A percentile compares a stretch with the other conserved stretches of the same genome.
Evolutionary conservation across 768 basidiomycete genomes (phyloP).

Genomic region (Lactarius tabidus): DNA sequence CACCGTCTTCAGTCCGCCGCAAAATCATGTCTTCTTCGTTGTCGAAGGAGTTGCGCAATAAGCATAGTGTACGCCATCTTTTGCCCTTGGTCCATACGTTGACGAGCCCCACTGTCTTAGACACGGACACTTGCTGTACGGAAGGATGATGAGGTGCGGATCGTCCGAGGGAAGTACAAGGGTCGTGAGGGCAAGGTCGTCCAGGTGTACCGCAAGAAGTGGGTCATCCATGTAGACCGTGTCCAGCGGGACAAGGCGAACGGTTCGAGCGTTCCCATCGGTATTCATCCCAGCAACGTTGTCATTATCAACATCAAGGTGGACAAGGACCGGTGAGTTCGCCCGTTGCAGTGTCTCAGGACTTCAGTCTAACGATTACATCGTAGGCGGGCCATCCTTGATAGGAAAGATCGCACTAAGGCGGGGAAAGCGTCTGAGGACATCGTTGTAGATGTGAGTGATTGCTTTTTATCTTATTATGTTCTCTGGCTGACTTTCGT

Average conservation of each 20-base stretch:
- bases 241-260: slow-evolving; percentile 97
- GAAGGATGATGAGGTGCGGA: slow-evolving; percentile 97
- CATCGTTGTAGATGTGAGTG: slow-evolving; percentile 74
- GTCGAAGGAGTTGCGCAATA: slow-evolving; percentile 88
- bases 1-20: slow-evolving; percentile 91
- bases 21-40: slow-evolving; percentile 98
- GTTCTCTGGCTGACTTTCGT: slow-evolving; percentile 22
- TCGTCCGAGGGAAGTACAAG: slow-evolving; percentile 97
- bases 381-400: slow-evolving; percentile 74
- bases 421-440: slow-evolving; percentile 47
- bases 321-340: slow-evolving; percentile 76
- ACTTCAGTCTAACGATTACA: slow-evolving; percentile 1
- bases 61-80: slow-evolving; percentile 70
- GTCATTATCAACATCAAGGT: slow-evolving; percentile 91
- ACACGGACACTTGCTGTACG: slow-evolving; percentile 90
- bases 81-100: background rate
- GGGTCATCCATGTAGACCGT: slow-evolving; percentile 98
- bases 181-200: slow-evolving; percentile 98
- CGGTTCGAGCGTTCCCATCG: slow-evolving; percentile 89
- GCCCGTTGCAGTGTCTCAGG: background rate
- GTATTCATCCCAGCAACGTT: slow-evolving; percentile 95
- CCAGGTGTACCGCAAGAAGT: slow-evolving; percentile 98
- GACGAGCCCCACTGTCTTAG: slow-evolving; percentile 38
- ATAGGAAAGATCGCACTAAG: slow-evolving; percentile 82
- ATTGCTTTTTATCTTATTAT: slow-evolving; percentile 9